These are phyloP conservation scores for Microglena sp. DNA, from an alignment of 139 green algal genomes.

Conservation along the genomic window DNA sequence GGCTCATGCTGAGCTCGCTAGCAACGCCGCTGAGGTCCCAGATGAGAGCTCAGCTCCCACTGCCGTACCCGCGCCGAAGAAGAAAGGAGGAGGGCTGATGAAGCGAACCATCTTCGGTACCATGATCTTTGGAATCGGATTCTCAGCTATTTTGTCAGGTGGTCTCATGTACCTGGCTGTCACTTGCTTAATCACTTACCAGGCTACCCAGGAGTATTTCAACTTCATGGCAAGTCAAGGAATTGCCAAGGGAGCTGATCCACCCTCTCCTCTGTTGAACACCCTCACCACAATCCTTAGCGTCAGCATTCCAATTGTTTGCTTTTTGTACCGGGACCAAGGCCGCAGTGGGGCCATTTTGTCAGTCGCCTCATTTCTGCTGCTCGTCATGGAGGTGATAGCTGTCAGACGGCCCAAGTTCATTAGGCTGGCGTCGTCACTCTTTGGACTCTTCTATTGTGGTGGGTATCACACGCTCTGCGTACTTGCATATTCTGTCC, in stretches of 20 bases:
- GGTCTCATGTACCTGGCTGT: slow-evolving; percentile 30
- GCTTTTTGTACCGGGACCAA: slow-evolving; percentile 26
- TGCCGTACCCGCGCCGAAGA: too few relatives aligned
- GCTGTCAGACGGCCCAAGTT: slow-evolving; percentile 61
- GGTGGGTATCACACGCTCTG: slow-evolving; percentile 31
- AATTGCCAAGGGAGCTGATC: slow-evolving; percentile 50
- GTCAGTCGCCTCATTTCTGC: slow-evolving; percentile 65
- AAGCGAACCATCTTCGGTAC: too few relatives aligned
- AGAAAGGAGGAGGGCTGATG: too few relatives aligned
- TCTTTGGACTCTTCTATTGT: slow-evolving; percentile 92
- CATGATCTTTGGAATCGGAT: too few relatives aligned
- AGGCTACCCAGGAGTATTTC: slow-evolving; percentile 60
- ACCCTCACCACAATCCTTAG: slow-evolving; percentile 56
- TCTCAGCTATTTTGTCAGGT: too few relatives aligned
- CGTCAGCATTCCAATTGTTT: slow-evolving; percentile 50
- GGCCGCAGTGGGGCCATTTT: slow-evolving; percentile 36
- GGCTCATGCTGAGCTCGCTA: too few relatives aligned
- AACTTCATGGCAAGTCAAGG: slow-evolving; percentile 53
- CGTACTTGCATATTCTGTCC: neutral
- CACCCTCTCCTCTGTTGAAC: slow-evolving; percentile 49
- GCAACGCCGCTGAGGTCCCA: too few relatives aligned
- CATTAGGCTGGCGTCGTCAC: slow-evolving; percentile 63
- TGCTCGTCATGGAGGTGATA: slow-evolving; percentile 69
- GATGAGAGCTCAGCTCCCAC: too few relatives aligned
- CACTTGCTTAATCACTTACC: slow-evolving; percentile 56